Percentiles rank a stretch among this genome's conserved stretches.
These are phyloP conservation scores for Thraustochytrium aureum DNA, from an alignment of 352 stramenopile species.

Conservation along the genomic window DNA sequence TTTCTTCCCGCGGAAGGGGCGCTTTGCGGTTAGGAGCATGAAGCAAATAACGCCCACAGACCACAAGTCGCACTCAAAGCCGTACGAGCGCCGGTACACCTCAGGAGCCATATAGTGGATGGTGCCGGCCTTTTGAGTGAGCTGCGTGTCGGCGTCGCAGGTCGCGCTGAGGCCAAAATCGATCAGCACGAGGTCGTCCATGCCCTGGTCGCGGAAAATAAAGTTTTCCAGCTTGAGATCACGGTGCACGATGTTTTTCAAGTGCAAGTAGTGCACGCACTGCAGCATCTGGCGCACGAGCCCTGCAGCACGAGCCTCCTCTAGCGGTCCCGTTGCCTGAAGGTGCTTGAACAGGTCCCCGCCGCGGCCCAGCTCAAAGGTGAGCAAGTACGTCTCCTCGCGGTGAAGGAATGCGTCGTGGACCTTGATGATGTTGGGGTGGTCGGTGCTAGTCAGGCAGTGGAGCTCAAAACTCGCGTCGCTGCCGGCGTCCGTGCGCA, in stretches of 20 bases:
- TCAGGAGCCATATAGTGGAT: constrained; percentile 88
- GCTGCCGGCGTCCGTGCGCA: neutral
- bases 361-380: constrained; percentile 34
- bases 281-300: constrained; percentile 55
- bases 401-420: constrained; percentile 38
- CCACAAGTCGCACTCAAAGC: constrained; percentile 88
- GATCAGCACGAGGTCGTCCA: constrained; percentile 61
- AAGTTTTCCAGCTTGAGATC: constrained; percentile 68
- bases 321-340: neutral
- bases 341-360: constrained; percentile 33
- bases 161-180: constrained; percentile 67
- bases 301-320: neutral
- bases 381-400: constrained; percentile 22
- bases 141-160: constrained; percentile 57
- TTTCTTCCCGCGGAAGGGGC: constrained; percentile 92
- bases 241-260: constrained; percentile 66
- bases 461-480: constrained; percentile 45
- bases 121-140: constrained; percentile 67
- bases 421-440: constrained; percentile 38
- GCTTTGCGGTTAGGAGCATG: constrained; percentile 92
- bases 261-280: constrained; percentile 61
- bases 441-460: constrained; percentile 2
- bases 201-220: constrained; percentile 57
- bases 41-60: constrained; percentile 91
- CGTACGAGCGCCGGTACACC: constrained; percentile 83